Evolutionary conservation across 2,329 filamentous ascomycete genomes (phyloP), one percentile per base, ranked within the genome.

Genomic region (Domatiomyces catenatus): DNA sequence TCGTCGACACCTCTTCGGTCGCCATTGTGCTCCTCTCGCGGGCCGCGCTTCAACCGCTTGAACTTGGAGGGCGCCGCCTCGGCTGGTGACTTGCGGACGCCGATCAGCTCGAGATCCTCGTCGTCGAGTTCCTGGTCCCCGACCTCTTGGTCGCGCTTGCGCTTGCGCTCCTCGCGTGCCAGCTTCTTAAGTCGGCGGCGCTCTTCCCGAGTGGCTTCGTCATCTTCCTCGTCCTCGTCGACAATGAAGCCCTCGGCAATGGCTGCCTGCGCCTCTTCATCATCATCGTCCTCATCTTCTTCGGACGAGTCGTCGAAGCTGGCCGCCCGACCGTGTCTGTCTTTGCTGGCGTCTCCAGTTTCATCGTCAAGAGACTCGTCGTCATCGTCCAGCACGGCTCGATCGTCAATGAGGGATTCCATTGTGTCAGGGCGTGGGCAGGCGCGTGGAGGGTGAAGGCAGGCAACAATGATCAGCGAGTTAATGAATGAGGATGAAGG

Each of bases 101-200:
- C 89, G 59, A 98, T 95, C 50, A 98, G 75, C 64, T 96, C 92
- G 52, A 98, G 69, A 73, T 98, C 92, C 66, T 98, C 92, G 59
- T 95, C 90, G 60, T 96, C 92, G 7, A 98, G 78, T 53, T 73
- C 73, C 53, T 86, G 85, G 54, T 90, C 88, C 63, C 94, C 87
- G 55, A 86, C 81, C 62, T 86, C 85, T 50, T 85, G 82, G 63
- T 93, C 84, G 44, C 77, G 69, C 61, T 86, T 81, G 59, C 86
- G 82, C 71, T 92, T 94, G 67, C 80, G 79, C 63, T 81, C 80
- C 66, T 84, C 83, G 57, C 77, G 72, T 15, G 32, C 32, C 10
- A 39, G 32, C 32, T 39, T 39, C 32, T 39, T 39, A 12, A 39
- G 32, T 39, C 79, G 76, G 59, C 73, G 66, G 51, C 69, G 67